Percentiles rank a stretch among this genome's conserved stretches.
phyloP scores from a whole-genome alignment of 371 early-diverging fungal species.

The Mucor saturninus region DNA sequence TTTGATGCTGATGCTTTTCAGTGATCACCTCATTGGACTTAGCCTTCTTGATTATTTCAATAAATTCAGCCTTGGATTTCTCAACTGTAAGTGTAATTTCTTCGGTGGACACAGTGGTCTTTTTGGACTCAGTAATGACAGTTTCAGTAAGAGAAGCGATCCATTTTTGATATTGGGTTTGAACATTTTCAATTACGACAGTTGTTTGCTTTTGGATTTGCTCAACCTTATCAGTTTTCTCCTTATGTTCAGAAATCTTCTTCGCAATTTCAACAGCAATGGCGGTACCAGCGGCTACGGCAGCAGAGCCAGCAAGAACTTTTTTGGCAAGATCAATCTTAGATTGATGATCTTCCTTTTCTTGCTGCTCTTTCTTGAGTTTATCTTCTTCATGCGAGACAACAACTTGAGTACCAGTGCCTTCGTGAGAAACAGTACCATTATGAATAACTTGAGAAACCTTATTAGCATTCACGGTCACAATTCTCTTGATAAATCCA shows the following conservation, averaged over 20 bases:
- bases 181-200: conserved; percentile 27
- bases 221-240: conserved; percentile 19
- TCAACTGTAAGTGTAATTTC: conserved; percentile 28
- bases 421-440: not conserved
- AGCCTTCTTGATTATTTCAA: conserved; percentile 29
- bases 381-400: conserved; percentile 7
- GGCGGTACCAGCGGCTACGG: conserved; percentile 34
- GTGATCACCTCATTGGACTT: conserved; percentile 24
- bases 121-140: conserved; percentile 21
- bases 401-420: conserved; percentile 10
- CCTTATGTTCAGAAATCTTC: conserved; percentile 29
- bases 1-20: conserved; percentile 26
- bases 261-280: conserved; percentile 32
- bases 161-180: conserved; percentile 35
- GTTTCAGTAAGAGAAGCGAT: conserved; percentile 27
- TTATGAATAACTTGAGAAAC: conserved; percentile 8
- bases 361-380: conserved; percentile 1
- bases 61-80: conserved; percentile 28
- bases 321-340: conserved; percentile 33
- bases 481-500: conserved; percentile 18
- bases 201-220: conserved; percentile 18
- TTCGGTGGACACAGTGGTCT: conserved; percentile 21
- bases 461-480: conserved; percentile 19
- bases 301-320: conserved; percentile 29
- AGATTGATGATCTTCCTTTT: conserved; percentile 21